A percentile compares a stretch with the other conserved stretches of the same genome.
Conservation (phyloP, 306 rosid genomes). For the Rosa multiflora region DNA sequence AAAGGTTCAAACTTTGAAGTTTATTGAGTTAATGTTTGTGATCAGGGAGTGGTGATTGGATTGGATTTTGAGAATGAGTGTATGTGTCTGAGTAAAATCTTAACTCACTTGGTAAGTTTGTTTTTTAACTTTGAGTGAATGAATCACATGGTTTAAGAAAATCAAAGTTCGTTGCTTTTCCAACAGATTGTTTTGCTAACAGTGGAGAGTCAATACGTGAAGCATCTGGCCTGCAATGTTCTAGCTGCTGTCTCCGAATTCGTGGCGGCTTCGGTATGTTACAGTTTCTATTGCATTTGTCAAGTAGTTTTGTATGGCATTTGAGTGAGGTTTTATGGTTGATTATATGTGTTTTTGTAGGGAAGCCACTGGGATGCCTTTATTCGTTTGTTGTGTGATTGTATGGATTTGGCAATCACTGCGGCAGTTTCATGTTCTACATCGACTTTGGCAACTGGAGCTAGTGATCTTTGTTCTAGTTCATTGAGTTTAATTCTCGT, state of each 20-base stretch:
- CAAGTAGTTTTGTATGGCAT: background rate
- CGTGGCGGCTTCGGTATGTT: slow-evolving; percentile 30
- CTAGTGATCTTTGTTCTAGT: slow-evolving; percentile 31
- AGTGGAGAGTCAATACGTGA: slow-evolving; percentile 30
- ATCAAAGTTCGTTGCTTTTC: slow-evolving; percentile 1
- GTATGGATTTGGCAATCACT: no score
- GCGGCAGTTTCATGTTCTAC: no score
- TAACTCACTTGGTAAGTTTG: slow-evolving; percentile 34
- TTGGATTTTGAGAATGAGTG: slow-evolving; percentile 15
- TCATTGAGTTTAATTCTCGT: slow-evolving; percentile 28
- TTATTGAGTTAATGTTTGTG: background rate
- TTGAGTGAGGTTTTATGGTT: background rate
- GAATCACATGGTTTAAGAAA: background rate
- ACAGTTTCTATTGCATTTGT: background rate
- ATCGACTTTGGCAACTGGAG: slow-evolving; percentile 16
- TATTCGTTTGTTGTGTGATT: no score
- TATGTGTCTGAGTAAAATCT: slow-evolving; percentile 23
- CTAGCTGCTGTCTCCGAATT: slow-evolving; percentile 29
- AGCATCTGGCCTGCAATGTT: slow-evolving; percentile 41
- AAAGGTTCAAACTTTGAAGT: slow-evolving; percentile 1
- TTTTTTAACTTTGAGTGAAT: background rate
- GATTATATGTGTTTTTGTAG: background rate
- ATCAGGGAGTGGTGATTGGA: slow-evolving; percentile 28
- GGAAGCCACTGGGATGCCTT: no score
- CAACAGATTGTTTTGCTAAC: slow-evolving; percentile 35